These are phyloP conservation scores for Pholiota microspora DNA, from an alignment of 768 basidiomycete genomes.

Conservation along the genomic window DNA sequence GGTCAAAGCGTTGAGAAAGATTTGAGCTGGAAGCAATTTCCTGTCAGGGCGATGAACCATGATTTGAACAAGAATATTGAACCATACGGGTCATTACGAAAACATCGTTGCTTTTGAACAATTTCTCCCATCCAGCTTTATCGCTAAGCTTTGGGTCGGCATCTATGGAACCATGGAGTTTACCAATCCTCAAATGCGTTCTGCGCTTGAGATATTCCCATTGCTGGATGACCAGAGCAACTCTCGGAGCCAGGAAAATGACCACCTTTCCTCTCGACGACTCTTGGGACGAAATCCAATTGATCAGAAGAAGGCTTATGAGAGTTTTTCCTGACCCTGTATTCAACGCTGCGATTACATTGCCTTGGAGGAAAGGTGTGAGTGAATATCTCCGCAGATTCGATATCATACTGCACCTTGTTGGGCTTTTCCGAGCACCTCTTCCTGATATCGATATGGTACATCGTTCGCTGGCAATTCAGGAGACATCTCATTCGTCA, in stretches of 20 bases:
- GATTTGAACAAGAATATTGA: neutral
- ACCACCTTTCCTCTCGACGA: slow-evolving; percentile 53
- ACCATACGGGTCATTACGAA: slow-evolving; percentile 85
- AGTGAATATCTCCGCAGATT: neutral
- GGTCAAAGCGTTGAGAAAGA: slow-evolving; percentile 75
- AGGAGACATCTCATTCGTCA: neutral
- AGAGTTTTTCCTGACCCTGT: slow-evolving; percentile 82
- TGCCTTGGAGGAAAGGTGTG: slow-evolving; percentile 37
- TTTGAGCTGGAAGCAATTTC: slow-evolving; percentile 64
- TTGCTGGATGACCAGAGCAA: slow-evolving; percentile 84
- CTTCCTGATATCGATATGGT: slow-evolving; percentile 66
- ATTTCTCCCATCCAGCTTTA: slow-evolving; percentile 57
- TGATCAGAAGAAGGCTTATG: slow-evolving; percentile 72
- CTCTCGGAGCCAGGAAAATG: slow-evolving; percentile 84
- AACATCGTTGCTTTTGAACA: slow-evolving; percentile 66
- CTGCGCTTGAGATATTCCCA: slow-evolving; percentile 61
- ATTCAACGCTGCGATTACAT: slow-evolving; percentile 72
- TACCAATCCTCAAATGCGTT: slow-evolving; percentile 63
- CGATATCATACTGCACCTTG: slow-evolving; percentile 27
- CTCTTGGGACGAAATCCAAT: slow-evolving; percentile 63
- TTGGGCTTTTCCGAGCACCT: slow-evolving; percentile 63
- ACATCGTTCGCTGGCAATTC: neutral
- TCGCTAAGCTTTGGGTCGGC: slow-evolving; percentile 73
- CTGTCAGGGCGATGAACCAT: neutral
- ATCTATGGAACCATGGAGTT: slow-evolving; percentile 56